Evolutionary conservation across 2,329 filamentous ascomycete species (phyloP).

Genomic region (Aspergillus novofumigatus): DNA sequence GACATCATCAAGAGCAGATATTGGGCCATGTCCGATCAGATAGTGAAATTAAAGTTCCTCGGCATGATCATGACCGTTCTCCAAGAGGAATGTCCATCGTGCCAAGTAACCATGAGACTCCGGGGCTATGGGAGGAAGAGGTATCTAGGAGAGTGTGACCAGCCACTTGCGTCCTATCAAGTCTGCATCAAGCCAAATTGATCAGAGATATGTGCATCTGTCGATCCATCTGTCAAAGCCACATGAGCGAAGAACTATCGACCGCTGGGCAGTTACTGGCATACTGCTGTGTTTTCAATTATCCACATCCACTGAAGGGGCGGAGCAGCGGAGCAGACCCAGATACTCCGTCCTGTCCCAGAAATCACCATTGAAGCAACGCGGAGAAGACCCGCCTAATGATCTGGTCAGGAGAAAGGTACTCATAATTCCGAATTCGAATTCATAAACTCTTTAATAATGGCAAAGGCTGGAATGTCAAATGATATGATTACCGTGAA

Average conservation of each 20-base stretch:
- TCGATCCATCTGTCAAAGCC: not conserved
- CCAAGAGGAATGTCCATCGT: not conserved
- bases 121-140: no score
- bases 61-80: not conserved
- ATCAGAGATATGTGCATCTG: not conserved
- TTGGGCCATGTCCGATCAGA: not conserved
- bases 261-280: not conserved
- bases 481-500: no score
- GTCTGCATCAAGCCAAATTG: not conserved
- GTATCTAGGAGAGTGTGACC: no score
- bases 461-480: no score
- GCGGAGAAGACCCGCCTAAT: no score
- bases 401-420: no score
- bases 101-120: not conserved
- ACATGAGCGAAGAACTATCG: not conserved
- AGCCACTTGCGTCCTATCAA: not conserved
- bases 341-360: no score
- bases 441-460: no score
- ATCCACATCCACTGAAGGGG: not conserved
- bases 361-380: no score
- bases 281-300: not conserved
- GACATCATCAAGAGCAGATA: not conserved
- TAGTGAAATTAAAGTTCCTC: not conserved
- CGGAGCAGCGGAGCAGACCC: conserved; percentile 1
- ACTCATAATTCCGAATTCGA: no score